Conservation (phyloP, 2,329 filamentous ascomycete genomes). For the Colletotrichum sp. region DNA sequence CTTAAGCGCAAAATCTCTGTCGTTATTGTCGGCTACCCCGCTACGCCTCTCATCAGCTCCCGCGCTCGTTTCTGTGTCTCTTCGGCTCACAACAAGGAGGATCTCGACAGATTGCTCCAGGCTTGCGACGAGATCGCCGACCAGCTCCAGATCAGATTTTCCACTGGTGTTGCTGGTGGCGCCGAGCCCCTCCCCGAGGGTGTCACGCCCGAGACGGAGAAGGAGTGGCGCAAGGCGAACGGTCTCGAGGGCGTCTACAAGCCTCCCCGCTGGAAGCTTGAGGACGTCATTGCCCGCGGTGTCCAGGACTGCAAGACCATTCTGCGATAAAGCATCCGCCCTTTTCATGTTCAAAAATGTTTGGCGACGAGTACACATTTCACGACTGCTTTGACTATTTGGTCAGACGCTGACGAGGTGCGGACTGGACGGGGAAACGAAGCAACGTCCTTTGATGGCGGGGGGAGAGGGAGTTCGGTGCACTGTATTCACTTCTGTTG, state of each 20-base stretch:
- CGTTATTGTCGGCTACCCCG: conserved; percentile 96
- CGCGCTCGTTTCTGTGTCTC: conserved; percentile 96
- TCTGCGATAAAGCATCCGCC: conserved; percentile 58
- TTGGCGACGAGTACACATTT: neutral
- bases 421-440: conserved; percentile 4
- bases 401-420: conserved; percentile 3
- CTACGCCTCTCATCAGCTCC: conserved; percentile 92
- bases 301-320: conserved; percentile 78
- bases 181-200: conserved; percentile 77
- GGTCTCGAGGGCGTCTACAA: conserved; percentile 75
- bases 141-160: conserved; percentile 93
- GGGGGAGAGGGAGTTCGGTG: neutral
- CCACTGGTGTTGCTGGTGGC: conserved; percentile 92
- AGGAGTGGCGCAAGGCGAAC: conserved; percentile 66
- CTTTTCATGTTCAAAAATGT: neutral
- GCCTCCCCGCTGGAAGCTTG: conserved; percentile 83
- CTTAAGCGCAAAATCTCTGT: conserved; percentile 96
- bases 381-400: neutral
- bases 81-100: conserved; percentile 96
- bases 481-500: conserved; percentile 7
- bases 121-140: conserved; percentile 95
- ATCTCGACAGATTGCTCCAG: conserved; percentile 85
- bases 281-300: conserved; percentile 78
- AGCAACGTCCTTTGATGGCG: conserved; percentile 2
- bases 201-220: conserved; percentile 74